Percentiles rank a stretch among this genome's conserved stretches.
Conservation (phyloP, 2,329 filamentous ascomycete species). For the Niveomyces coronatus region DNA sequence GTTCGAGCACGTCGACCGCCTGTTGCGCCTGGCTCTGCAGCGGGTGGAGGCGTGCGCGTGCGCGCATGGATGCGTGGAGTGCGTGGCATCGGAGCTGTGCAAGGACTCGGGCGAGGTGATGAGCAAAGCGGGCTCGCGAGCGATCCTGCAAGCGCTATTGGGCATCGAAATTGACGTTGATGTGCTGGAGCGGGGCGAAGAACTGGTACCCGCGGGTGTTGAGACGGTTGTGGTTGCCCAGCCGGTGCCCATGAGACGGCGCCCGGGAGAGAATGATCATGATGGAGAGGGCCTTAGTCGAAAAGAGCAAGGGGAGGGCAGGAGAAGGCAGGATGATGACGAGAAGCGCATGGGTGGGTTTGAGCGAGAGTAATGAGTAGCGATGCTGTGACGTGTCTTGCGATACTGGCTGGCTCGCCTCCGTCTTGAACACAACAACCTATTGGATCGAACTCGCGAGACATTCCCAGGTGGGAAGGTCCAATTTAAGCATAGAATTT, state of each 20-base stretch:
- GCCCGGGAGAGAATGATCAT: slow-evolving; percentile 10
- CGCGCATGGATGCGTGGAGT: slow-evolving; percentile 75
- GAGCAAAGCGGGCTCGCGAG: slow-evolving; percentile 79
- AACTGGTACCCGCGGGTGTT: slow-evolving; percentile 59
- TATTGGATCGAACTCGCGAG: too few species aligned
- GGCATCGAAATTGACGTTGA: slow-evolving; percentile 74
- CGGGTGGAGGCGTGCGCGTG: slow-evolving; percentile 71
- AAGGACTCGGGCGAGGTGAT: slow-evolving; percentile 84
- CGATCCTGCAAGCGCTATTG: slow-evolving; percentile 68
- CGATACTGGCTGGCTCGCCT: too few species aligned
- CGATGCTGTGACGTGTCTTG: too few species aligned
- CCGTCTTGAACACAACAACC: too few species aligned
- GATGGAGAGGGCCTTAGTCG: slow-evolving; percentile 6
- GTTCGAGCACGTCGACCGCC: slow-evolving; percentile 79
- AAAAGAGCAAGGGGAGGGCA: slow-evolving; percentile 13
- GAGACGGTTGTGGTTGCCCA: slow-evolving; percentile 73
- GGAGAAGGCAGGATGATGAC: slow-evolving; percentile 18
- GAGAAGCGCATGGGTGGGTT: slow-evolving; percentile 16
- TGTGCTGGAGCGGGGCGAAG: slow-evolving; percentile 74
- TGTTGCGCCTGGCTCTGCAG: slow-evolving; percentile 65
- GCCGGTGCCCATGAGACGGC: slow-evolving; percentile 41
- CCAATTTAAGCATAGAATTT: slow-evolving; percentile 10
- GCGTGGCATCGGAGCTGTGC: slow-evolving; percentile 76
- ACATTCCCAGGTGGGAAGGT: too few species aligned
- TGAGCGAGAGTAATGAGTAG: slow-evolving; percentile 15